Evolutionary conservation across 202 grass and related monocot species (phyloP), one percentile per base, ranked within the genome.

Genomic region (Hordeum pubiflorum): DNA sequence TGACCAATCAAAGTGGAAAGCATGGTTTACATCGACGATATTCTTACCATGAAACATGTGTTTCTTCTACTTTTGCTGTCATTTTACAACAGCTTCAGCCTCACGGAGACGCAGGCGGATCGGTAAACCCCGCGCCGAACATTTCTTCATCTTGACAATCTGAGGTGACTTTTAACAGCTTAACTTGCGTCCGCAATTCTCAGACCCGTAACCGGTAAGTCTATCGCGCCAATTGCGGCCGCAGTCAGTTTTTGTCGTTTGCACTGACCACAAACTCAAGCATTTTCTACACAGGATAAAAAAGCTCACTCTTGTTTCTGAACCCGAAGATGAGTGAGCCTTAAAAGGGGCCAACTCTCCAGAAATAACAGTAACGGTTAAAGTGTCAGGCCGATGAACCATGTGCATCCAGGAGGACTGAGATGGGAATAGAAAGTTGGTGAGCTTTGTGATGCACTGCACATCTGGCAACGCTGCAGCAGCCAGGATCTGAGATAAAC

Each of bases 111-210:
- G 56, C 44, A 27, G 40, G 33, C 32, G 2, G 9, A 34, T 21
- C 24, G 33, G 56, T 62, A 84, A 36, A 81, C n/a, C 71, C 64
- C 15, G 17, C 0, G 77, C 44, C 7, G 10, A 88, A 76, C 77
- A 70, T 81, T 41, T 73, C 63, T 81, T 37, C 9, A 8, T 44
- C 20, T 64, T 81, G 57, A 77, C 68, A 71, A 52, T 12, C 60
- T 26, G 6, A 65, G 55, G 65, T 21, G 7, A 38, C 36, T 38
- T 38, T 38, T 54, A 54, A 8, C 50, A 18, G 50, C 18, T 6
- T 54, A 54, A 54, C 50, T 54, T 54, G 50, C 50, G 50, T 54
- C 50, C 17, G 59, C 0, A 1, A 12, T 62, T 52, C 48, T 52
- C 48, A 0, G 11, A 1, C 23, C 24, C 1, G 11, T 27, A 12